Conservation (phyloP, 2,329 filamentous ascomycete genomes). For the Pestalotiopsis fici region DNA sequence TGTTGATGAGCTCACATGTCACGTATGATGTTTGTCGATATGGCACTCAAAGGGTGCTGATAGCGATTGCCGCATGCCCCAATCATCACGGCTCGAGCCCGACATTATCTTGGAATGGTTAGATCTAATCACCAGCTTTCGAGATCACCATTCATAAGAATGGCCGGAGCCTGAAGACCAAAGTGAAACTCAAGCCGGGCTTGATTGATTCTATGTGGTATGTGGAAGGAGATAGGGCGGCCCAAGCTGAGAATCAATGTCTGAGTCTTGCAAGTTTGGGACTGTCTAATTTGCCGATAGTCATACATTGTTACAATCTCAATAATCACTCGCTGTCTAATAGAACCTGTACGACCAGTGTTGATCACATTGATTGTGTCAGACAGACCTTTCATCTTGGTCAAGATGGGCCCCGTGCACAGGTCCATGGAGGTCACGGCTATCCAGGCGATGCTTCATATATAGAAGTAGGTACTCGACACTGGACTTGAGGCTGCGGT, state of each 20-base stretch:
- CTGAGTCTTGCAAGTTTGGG: background rate
- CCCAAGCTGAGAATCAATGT: background rate
- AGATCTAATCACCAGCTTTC: too few species aligned
- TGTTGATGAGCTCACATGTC: background rate
- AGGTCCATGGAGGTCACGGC: background rate
- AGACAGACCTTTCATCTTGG: background rate
- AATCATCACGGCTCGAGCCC: background rate
- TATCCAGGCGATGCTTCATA: background rate
- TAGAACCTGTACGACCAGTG: background rate
- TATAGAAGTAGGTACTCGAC: background rate
- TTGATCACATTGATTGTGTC: background rate
- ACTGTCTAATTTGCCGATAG: background rate
- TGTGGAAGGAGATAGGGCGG: background rate
- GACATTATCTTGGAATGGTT: background rate
- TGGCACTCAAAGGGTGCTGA: background rate
- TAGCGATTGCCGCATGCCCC: too few species aligned
- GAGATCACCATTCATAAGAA: too few species aligned
- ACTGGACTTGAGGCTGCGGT: background rate
- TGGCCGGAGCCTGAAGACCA: too few species aligned
- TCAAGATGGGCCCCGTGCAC: background rate
- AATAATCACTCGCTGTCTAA: background rate
- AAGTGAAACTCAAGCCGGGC: background rate
- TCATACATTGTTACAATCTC: background rate
- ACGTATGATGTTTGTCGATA: background rate
- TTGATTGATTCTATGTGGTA: background rate